Evolutionary conservation across 208 protist genomes (phyloP), one percentile per base, ranked within the genome.

Genomic region (Acanthamoeba sp.): DNA sequence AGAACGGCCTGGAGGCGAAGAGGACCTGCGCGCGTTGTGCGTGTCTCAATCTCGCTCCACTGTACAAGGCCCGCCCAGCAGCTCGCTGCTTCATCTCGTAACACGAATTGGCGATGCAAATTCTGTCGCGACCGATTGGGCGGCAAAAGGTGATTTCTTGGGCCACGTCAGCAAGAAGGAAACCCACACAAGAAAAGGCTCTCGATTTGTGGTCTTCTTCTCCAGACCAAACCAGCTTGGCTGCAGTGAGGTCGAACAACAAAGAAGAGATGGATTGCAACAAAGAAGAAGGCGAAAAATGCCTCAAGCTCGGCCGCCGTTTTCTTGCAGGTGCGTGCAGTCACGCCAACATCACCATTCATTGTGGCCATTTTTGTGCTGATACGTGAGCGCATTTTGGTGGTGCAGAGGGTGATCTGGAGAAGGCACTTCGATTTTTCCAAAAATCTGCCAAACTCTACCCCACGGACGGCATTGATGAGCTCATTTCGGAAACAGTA

Each of bases 381-480:
- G 32, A 36, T 71, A 71, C 24, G 16, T 22, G 14, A 34, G 16
- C n/a, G 14, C n/a, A 6, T 7, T 48, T 80, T 45, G 36, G 16
- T 32, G 16, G 34, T 5, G 34, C 24, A 80, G 71, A 80, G 71
- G 71, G 71, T 32, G 36, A 80, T 10, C 1, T 80, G 27, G 71
- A 36, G 7, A 80, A 80, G 71, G 71, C 71, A 5, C 5, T 80
- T 6, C 16, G 71, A 38, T 80, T 80, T 45, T 80, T 80, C 34
- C 71, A 45, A 20, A 80, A 80, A 45, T 80, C 71, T 22, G 71
- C 71, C 71, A 80, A 80, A 32, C 71, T 80, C 71, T 80, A 80
- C 36, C 71, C 71, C 29, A 45, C 71, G 34, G 7, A 27, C 20
- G 36, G 34, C 71, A 45, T 45, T 24, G 36, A 80, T 22, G 16